These are phyloP conservation scores for Xylaria arbuscula DNA, from an alignment of 2,329 filamentous ascomycete genomes.

Conservation along the genomic window DNA sequence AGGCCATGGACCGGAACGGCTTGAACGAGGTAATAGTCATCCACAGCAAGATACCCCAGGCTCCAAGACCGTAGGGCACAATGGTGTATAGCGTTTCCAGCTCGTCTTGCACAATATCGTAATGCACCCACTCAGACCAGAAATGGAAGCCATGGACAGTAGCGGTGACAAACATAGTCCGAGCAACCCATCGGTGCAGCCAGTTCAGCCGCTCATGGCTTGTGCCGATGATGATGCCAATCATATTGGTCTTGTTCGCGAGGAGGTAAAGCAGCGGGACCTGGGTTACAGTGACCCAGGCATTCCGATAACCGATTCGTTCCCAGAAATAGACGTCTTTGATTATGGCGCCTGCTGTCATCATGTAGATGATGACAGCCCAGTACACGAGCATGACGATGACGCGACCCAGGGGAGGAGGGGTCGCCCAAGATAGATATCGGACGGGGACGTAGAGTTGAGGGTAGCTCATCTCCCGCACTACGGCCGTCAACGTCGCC, in stretches of 20 bases:
- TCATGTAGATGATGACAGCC: constrained; percentile 68
- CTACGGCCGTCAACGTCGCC: constrained; percentile 68
- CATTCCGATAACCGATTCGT: constrained; percentile 74
- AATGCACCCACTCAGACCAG: constrained; percentile 70
- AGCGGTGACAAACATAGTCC: constrained; percentile 74
- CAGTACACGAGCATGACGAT: constrained; percentile 67
- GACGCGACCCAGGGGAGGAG: constrained; percentile 67
- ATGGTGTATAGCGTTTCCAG: constrained; percentile 69
- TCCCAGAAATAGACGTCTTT: constrained; percentile 70
- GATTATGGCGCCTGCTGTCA: constrained; percentile 60
- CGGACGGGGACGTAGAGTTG: constrained; percentile 62
- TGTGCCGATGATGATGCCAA: constrained; percentile 70
- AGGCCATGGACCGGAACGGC: constrained; percentile 72
- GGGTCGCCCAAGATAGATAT: constrained; percentile 66
- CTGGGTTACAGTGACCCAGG: constrained; percentile 73
- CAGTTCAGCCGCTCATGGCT: constrained; percentile 78
- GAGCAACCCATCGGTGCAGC: constrained; percentile 78
- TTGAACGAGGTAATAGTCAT: constrained; percentile 71
- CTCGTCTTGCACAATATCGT: constrained; percentile 69
- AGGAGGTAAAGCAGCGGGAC: constrained; percentile 73
- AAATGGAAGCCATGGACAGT: constrained; percentile 78
- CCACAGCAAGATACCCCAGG: constrained; percentile 75
- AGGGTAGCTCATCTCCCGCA: constrained; percentile 67
- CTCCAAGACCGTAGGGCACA: constrained; percentile 73
- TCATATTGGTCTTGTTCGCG: constrained; percentile 66